Conservation (phyloP, 805 yeast genomes). For the Debaryomyces prosopidis region DNA sequence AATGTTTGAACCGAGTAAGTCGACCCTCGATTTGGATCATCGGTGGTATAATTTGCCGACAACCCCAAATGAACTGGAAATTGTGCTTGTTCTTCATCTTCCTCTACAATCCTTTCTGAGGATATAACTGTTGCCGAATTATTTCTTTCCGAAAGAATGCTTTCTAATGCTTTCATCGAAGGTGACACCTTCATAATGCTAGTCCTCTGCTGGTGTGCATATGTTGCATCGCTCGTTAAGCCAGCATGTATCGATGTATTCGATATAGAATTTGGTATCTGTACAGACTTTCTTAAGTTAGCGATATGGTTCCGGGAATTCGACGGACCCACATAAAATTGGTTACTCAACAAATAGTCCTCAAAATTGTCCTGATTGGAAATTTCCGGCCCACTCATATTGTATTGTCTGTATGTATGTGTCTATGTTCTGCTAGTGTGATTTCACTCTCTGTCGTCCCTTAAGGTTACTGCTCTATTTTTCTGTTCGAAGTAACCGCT, state of each 20-base stretch:
- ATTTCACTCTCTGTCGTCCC: too few species aligned
- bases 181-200: slow-evolving; percentile 40
- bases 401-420: too few species aligned
- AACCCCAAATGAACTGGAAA: slow-evolving; percentile 3
- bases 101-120: slow-evolving; percentile 9
- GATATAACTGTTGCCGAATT: neutral
- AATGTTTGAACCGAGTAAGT: slow-evolving; percentile 24
- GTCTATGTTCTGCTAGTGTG: too few species aligned
- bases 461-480: too few species aligned
- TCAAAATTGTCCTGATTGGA: slow-evolving; percentile 21
- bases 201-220: slow-evolving; percentile 14
- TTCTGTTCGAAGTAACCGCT: too few species aligned
- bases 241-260: slow-evolving; percentile 23
- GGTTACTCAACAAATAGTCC: slow-evolving; percentile 31
- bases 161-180: slow-evolving; percentile 42
- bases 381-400: too few species aligned
- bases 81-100: slow-evolving; percentile 20
- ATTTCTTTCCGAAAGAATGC: slow-evolving; percentile 24
- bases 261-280: slow-evolving; percentile 26
- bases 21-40: slow-evolving; percentile 5
- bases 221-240: slow-evolving; percentile 2
- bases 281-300: slow-evolving; percentile 26
- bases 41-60: slow-evolving; percentile 1
- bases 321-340: slow-evolving; percentile 32
- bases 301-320: slow-evolving; percentile 22